Percentiles rank a stretch among this genome's conserved stretches.
Evolutionary conservation across 108 stramenopile species (phyloP).

Genomic region (Cyclotella sp.): DNA sequence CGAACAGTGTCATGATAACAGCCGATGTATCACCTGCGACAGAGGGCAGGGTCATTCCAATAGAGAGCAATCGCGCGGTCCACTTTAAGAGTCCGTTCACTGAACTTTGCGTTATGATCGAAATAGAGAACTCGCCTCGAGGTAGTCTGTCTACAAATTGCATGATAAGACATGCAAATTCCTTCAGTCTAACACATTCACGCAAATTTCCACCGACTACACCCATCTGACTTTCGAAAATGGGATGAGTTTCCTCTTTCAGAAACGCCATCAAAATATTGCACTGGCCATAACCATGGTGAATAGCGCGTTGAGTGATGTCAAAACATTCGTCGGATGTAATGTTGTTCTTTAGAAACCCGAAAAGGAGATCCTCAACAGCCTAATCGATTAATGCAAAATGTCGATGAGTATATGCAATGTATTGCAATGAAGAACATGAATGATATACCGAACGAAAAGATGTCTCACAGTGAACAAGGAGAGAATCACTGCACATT

Average conservation of each 20-base stretch:
- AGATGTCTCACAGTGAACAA: slow-evolving; percentile 1
- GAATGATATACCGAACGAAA: too few relatives aligned
- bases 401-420: neutral
- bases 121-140: slow-evolving; percentile 25
- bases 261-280: neutral
- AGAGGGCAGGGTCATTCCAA: slow-evolving; percentile 62
- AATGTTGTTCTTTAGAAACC: neutral
- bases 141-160: slow-evolving; percentile 31
- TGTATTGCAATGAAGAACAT: neutral
- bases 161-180: slow-evolving; percentile 21
- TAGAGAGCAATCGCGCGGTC: slow-evolving; percentile 55
- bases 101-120: slow-evolving; percentile 39
- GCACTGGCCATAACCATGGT: neutral
- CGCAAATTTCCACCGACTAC: neutral
- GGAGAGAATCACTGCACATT: neutral
- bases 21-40: slow-evolving; percentile 53
- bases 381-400: slow-evolving; percentile 3
- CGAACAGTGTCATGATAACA: slow-evolving; percentile 62
- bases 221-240: neutral
- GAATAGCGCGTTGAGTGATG: neutral
- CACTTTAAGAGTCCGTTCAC: slow-evolving; percentile 62
- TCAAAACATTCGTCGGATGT: neutral
- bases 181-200: slow-evolving; percentile 24
- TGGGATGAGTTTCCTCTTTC: neutral
- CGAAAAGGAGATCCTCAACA: slow-evolving; percentile 23